Evolutionary conservation across 2,329 filamentous ascomycete species (phyloP).

Genomic region (Pseudocercospora cruenta): DNA sequence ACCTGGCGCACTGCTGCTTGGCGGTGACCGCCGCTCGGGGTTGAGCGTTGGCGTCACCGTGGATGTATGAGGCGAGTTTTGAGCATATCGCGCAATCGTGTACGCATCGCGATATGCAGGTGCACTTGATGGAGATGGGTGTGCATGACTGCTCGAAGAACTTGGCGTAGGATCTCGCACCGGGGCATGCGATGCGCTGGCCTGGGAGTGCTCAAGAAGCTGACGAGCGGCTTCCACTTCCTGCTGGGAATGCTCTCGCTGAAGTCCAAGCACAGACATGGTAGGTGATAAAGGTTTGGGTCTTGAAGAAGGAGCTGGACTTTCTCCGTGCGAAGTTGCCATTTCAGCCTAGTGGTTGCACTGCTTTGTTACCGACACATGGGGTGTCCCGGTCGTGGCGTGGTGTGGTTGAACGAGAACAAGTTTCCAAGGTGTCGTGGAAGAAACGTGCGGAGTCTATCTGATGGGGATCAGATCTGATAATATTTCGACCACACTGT

Average conservation of each 20-base stretch:
- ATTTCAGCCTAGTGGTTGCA: slow-evolving; percentile 10
- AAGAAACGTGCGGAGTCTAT: slow-evolving; percentile 23
- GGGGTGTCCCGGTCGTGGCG: slow-evolving; percentile 4
- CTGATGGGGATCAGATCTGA: slow-evolving; percentile 16
- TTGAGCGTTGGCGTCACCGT: slow-evolving; percentile 8
- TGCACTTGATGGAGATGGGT: slow-evolving; percentile 3
- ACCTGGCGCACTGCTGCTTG: slow-evolving; percentile 12
- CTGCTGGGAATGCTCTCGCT: slow-evolving; percentile 49
- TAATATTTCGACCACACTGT: not conserved
- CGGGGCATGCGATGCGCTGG: slow-evolving; percentile 27
- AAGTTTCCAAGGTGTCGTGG: not conserved
- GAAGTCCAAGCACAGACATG: slow-evolving; percentile 24
- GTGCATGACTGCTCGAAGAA: slow-evolving; percentile 5
- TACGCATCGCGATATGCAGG: slow-evolving; percentile 12
- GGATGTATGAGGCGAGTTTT: slow-evolving; percentile 18
- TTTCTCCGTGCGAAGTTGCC: slow-evolving; percentile 19
- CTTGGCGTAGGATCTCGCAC: slow-evolving; percentile 12
- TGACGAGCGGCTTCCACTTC: slow-evolving; percentile 55
- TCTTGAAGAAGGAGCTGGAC: slow-evolving; percentile 11
- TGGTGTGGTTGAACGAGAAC: slow-evolving; percentile 10
- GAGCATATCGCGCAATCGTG: slow-evolving; percentile 14
- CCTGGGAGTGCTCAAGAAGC: slow-evolving; percentile 52
- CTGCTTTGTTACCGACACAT: slow-evolving; percentile 19
- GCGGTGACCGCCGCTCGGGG: slow-evolving; percentile 19
- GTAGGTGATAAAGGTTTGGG: slow-evolving; percentile 24